A percentile compares a stretch with the other conserved stretches of the same genome.
Conservation (phyloP, 768 basidiomycete species). For the Suillus subalutaceus region DNA sequence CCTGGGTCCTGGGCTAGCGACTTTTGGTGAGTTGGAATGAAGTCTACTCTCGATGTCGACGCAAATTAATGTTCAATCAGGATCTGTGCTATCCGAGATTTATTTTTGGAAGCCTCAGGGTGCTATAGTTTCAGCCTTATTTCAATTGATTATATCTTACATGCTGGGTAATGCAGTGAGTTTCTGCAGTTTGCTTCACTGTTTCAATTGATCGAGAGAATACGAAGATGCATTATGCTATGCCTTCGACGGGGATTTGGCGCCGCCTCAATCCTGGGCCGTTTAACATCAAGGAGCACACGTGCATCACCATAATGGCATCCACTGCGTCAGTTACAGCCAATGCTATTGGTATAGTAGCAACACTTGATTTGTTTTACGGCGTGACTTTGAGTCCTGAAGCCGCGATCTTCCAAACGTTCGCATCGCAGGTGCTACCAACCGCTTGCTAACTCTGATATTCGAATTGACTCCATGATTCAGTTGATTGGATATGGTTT, state of each 20-base stretch:
- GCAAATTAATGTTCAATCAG: slow-evolving; percentile 35
- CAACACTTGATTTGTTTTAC: slow-evolving; percentile 60
- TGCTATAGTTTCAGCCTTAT: slow-evolving; percentile 55
- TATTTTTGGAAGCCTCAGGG: slow-evolving; percentile 48
- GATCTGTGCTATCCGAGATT: slow-evolving; percentile 36
- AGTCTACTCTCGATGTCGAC: slow-evolving; percentile 9
- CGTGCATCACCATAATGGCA: slow-evolving; percentile 62
- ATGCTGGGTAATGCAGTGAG: slow-evolving; percentile 54
- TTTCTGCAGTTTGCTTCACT: slow-evolving; percentile 30
- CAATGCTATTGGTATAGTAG: slow-evolving; percentile 60
- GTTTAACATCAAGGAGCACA: slow-evolving; percentile 67
- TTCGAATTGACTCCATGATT: background rate
- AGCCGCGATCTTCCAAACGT: slow-evolving; percentile 58
- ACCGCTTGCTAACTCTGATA: slow-evolving; percentile 32
- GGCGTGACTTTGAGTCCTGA: slow-evolving; percentile 50
- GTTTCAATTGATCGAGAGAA: background rate
- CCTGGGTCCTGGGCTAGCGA: slow-evolving; percentile 51
- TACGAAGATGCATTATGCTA: slow-evolving; percentile 18
- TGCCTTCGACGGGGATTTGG: slow-evolving; percentile 35
- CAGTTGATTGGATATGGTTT: slow-evolving; percentile 44
- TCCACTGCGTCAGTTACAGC: slow-evolving; percentile 62
- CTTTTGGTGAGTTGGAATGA: slow-evolving; percentile 36
- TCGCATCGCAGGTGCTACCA: slow-evolving; percentile 42
- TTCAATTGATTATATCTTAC: slow-evolving; percentile 59
- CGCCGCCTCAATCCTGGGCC: slow-evolving; percentile 64